phyloP scores from a whole-genome alignment of 495 filamentous ascomycete species.

The Hypoxylon subgilvum region DNA sequence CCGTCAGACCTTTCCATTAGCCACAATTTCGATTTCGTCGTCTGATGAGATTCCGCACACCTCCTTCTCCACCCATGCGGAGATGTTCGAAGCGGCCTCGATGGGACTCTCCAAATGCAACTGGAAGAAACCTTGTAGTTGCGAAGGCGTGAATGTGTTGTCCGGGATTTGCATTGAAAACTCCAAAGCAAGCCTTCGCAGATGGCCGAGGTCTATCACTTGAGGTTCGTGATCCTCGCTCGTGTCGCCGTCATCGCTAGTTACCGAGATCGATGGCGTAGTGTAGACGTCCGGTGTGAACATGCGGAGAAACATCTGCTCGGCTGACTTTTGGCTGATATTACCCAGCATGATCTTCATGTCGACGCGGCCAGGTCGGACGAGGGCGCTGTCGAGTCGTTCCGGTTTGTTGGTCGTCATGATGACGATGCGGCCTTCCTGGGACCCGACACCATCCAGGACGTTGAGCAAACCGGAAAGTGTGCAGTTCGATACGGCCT shows the following conservation, averaged over 20 bases:
- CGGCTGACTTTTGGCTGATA: slow-evolving; percentile 50
- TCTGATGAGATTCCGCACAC: slow-evolving; percentile 28
- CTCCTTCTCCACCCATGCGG: slow-evolving; percentile 55
- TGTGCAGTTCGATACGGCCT: slow-evolving; percentile 45
- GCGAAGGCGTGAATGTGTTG: slow-evolving; percentile 66
- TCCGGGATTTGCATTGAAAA: slow-evolving; percentile 61
- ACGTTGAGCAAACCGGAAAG: slow-evolving; percentile 75
- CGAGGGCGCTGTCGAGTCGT: slow-evolving; percentile 68
- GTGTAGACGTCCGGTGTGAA: slow-evolving; percentile 39
- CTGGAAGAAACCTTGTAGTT: slow-evolving; percentile 70
- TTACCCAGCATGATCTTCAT: slow-evolving; percentile 64
- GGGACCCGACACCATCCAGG: slow-evolving; percentile 72
- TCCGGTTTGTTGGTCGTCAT: slow-evolving; percentile 78
- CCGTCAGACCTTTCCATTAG: slow-evolving; percentile 29
- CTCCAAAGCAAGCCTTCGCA: slow-evolving; percentile 52
- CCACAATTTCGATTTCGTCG: slow-evolving; percentile 41
- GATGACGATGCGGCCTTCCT: slow-evolving; percentile 73
- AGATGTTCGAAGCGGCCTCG: slow-evolving; percentile 53
- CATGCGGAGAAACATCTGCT: slow-evolving; percentile 60
- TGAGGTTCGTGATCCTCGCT: slow-evolving; percentile 13
- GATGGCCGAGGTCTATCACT: slow-evolving; percentile 36
- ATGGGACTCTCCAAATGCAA: slow-evolving; percentile 59
- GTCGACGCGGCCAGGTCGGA: slow-evolving; percentile 74
- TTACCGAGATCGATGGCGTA: background rate
- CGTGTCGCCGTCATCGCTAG: slow-evolving; percentile 9